Percentiles rank a stretch among this genome's conserved stretches.
These are phyloP conservation scores for Fraxinus anomala DNA, from an alignment of 257 asterid genomes.

Conservation along the genomic window DNA sequence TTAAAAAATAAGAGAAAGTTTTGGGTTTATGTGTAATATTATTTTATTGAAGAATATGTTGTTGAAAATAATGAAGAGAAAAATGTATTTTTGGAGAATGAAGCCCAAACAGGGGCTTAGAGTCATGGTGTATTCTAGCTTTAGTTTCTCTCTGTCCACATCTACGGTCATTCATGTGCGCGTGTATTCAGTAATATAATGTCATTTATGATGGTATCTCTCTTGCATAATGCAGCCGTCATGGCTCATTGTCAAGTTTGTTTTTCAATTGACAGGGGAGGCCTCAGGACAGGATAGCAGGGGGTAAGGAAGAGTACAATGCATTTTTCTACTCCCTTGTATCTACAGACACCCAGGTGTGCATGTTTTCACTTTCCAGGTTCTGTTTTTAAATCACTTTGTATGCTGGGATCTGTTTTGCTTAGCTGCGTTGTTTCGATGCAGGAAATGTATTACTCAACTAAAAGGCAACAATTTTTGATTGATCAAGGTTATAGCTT, in stretches of 20 bases:
- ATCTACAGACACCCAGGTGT: constrained; percentile 94
- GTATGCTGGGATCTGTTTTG: not conserved
- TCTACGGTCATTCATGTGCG: not conserved
- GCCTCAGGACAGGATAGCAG: constrained; percentile 89
- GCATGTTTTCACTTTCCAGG: constrained; percentile 9
- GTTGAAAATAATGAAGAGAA: no score
- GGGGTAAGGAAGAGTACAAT: constrained; percentile 98
- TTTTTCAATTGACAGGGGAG: constrained; percentile 56
- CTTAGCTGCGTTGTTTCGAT: constrained; percentile 7
- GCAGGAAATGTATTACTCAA: constrained; percentile 98
- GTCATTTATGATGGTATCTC: not conserved
- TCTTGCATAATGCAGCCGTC: not conserved
- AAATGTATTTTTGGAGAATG: no score
- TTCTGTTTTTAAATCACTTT: not conserved
- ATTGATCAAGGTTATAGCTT: constrained; percentile 98
- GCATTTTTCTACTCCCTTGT: constrained; percentile 98
- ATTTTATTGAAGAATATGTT: no score
- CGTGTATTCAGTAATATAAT: not conserved
- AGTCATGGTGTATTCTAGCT: not conserved
- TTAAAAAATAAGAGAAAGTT: no score
- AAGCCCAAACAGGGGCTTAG: not conserved
- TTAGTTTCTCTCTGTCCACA: constrained; percentile 2
- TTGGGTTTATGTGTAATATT: no score
- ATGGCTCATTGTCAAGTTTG: not conserved
- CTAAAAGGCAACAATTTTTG: constrained; percentile 96